A percentile compares a stretch with the other conserved stretches of the same genome.
phyloP scores from a whole-genome alignment of 768 basidiomycete species.

The Pleurotus giganteus region DNA sequence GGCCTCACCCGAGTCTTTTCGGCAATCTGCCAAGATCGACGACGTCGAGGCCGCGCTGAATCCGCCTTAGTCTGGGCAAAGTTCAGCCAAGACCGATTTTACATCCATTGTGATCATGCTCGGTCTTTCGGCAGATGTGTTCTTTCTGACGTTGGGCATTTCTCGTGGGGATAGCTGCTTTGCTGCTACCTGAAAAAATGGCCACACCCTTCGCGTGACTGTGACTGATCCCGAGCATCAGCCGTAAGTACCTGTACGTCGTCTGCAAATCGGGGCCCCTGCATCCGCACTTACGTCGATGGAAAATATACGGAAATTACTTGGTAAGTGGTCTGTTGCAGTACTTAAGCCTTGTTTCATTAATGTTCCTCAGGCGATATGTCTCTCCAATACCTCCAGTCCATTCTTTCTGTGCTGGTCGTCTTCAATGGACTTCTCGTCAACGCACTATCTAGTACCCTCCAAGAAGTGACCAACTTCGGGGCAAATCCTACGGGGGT shows the following conservation, averaged over 20 bases:
- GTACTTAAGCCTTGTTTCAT: no score
- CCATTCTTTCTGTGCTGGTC: conserved; percentile 12
- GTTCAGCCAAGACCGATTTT: background rate
- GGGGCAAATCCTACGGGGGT: conserved; percentile 55
- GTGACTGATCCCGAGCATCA: no score
- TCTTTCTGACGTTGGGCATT: background rate
- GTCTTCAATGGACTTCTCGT: conserved; percentile 15
- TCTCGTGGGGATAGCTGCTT: background rate
- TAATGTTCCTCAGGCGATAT: background rate
- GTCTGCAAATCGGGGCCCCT: no score
- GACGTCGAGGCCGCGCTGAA: no score
- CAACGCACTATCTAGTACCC: conserved; percentile 26
- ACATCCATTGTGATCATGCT: background rate
- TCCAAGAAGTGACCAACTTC: conserved; percentile 43
- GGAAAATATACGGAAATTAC: no score
- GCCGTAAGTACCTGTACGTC: no score
- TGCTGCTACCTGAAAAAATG: no score
- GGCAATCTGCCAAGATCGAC: no score
- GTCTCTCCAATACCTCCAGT: background rate
- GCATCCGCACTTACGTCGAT: no score
- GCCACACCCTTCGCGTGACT: background rate
- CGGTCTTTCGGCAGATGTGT: background rate
- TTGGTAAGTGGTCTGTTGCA: no score
- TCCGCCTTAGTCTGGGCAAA: no score
- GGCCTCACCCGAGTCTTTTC: no score